phyloP scores from a whole-genome alignment of 768 basidiomycete genomes.

The Naganishia antarctica region DNA sequence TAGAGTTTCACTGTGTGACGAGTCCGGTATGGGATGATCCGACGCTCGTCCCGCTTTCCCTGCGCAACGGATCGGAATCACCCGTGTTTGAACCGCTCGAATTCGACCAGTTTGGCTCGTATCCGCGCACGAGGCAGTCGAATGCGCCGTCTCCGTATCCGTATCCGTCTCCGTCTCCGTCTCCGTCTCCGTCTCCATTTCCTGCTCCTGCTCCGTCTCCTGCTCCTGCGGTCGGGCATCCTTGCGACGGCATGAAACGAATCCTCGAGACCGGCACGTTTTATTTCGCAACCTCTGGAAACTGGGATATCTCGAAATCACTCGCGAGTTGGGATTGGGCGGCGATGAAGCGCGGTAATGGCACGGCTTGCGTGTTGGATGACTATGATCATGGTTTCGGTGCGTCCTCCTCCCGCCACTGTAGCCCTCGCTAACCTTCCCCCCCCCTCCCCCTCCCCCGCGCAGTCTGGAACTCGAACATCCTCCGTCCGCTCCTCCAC shows the following conservation, averaged over 20 bases:
- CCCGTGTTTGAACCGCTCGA: slow-evolving; percentile 19
- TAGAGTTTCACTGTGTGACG: slow-evolving; percentile 74
- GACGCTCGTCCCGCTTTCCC: slow-evolving; percentile 26
- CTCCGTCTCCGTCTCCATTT: too few species aligned
- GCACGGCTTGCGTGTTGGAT: slow-evolving; percentile 22
- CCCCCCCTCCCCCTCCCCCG: background rate
- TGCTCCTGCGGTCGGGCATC: slow-evolving; percentile 62
- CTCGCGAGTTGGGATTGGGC: slow-evolving; percentile 63
- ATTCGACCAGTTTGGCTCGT: slow-evolving; percentile 37
- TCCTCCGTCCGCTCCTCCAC: slow-evolving; percentile 77
- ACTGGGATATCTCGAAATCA: slow-evolving; percentile 86
- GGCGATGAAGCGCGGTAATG: slow-evolving; percentile 51
- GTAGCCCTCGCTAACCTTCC: background rate
- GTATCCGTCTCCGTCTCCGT: too few species aligned
- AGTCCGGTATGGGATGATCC: slow-evolving; percentile 67
- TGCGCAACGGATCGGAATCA: background rate
- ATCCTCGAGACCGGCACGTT: slow-evolving; percentile 87
- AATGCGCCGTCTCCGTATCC: too few species aligned
- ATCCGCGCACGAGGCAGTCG: too few species aligned
- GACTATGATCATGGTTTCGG: slow-evolving; percentile 26
- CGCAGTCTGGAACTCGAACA: slow-evolving; percentile 92
- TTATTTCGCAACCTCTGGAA: slow-evolving; percentile 76
- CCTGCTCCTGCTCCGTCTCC: background rate
- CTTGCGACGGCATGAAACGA: slow-evolving; percentile 81
- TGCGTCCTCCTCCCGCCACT: background rate